Conservation (phyloP, 2,329 filamentous ascomycete genomes). For the Ophiostoma quercus region DNA sequence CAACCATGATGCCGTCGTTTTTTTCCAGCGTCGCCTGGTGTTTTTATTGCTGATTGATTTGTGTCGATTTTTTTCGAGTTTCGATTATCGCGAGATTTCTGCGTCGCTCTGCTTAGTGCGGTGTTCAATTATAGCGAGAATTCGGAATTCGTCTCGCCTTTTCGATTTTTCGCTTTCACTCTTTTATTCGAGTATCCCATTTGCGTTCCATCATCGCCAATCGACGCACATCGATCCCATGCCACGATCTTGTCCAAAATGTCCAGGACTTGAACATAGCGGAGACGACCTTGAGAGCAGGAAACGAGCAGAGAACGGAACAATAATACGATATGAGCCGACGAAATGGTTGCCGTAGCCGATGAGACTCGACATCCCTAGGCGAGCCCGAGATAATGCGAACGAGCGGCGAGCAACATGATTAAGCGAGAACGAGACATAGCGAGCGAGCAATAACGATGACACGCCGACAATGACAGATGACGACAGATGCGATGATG, state of each 20-base stretch:
- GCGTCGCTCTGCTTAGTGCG: not conserved
- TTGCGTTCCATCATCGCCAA: not conserved
- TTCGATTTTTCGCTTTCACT: not conserved
- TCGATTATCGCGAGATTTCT: not conserved
- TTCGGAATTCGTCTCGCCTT: no score
- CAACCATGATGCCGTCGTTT: not conserved
- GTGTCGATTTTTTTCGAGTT: not conserved
- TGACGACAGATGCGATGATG: not conserved
- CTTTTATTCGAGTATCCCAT: not conserved
- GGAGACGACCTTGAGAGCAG: not conserved
- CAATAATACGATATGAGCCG: not conserved
- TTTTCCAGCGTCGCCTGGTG: not conserved
- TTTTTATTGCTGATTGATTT: not conserved
- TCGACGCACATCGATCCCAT: not conserved
- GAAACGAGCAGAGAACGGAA: not conserved
- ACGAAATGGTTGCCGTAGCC: not conserved
- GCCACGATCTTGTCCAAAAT: not conserved
- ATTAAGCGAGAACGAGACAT: constrained; percentile 5
- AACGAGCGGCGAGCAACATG: not conserved
- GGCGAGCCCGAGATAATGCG: not conserved
- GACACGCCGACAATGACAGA: not conserved
- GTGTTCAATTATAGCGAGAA: no score
- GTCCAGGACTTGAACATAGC: not conserved
- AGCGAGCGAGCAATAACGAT: not conserved
- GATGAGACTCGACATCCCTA: not conserved